Base-by-base conservation (phyloP, 2,329 filamentous ascomycete species). In the Pseudogymnoascus sp. region DNA sequence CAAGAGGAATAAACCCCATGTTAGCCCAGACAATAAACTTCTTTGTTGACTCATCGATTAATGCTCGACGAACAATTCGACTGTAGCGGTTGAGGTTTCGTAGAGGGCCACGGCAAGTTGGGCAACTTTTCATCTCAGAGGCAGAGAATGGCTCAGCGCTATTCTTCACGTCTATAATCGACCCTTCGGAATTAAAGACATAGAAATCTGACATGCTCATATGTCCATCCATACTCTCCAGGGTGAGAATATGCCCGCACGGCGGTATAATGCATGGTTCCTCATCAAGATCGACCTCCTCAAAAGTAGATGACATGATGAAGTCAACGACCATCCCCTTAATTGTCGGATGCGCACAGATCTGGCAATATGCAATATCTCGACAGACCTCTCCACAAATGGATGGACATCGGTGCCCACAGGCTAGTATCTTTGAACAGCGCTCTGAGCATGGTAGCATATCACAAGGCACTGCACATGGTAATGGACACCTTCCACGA, bases 311-410 rank as follows among this genome's bases (percentile, higher is more conserved):
- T 66, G 82, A 76, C 69, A 80, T 74, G 28, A 88, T 76, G 38
- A 83, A 78, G 67, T 90, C 87, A 0, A 87, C 86, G 1, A 73
- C 65, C 4, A 73, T 74, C 1, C 75, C 72, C 57, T 80, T 81
- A 40, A 82, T 73, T 0, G 78, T 74, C 8, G 74, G 72, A 0
- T 68, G 68, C 1, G 75, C 79, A 67, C 87, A 90, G 0, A 69
- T 65, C 64, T 89, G 86, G 68, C 87, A 90, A 68, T 78, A 85
- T 0, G 65, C 68, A 1, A 63, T 35, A 1, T 71, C 59, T 0
- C 85, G 87, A 65, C 87, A 91, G 0, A 64, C 64, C 69, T 90
- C 87, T 1, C 87, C 87, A 67, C 87, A 90, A 1, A 88, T 65
- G 0, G 82, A 84, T 0, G 86, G 86, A 75, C 84, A 90, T 70